Conservation (phyloP, 495 filamentous ascomycete genomes). For the Xylaria curta region DNA sequence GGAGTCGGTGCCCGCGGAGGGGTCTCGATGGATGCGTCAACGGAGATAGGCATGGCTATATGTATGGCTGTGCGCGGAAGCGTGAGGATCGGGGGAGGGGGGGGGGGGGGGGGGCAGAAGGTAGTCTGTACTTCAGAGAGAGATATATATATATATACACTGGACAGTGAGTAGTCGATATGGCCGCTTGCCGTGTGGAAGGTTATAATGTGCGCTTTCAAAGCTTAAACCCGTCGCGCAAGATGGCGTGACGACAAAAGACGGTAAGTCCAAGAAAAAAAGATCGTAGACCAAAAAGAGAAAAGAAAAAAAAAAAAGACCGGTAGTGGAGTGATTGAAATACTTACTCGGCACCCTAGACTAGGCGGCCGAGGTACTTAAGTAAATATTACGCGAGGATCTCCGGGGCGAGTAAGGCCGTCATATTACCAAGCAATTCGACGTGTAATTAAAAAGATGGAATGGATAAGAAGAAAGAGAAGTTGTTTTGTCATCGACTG, state of each 20-base stretch:
- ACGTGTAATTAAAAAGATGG: constrained; percentile 16
- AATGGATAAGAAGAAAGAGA: not conserved
- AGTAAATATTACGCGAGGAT: constrained; percentile 26
- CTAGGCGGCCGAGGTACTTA: not conserved
- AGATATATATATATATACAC: not conserved
- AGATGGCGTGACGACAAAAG: constrained; percentile 2
- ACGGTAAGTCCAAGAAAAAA: not conserved
- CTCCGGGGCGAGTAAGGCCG: not conserved
- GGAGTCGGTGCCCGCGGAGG: constrained; percentile 51
- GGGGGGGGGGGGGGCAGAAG: too few species aligned
- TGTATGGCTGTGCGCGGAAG: not conserved
- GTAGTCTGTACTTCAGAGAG: too few species aligned
- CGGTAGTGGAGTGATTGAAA: not conserved
- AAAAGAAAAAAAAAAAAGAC: not conserved
- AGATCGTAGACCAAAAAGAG: not conserved
- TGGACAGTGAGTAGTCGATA: not conserved
- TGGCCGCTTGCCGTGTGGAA: not conserved
- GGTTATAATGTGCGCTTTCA: not conserved
- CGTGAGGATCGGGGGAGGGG: not conserved
- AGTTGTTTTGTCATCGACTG: constrained; percentile 22
- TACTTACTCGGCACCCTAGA: constrained; percentile 10
- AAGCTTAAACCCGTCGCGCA: not conserved
- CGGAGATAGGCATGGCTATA: constrained; percentile 46
- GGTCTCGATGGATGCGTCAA: constrained; percentile 50
- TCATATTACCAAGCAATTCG: constrained; percentile 16